Evolutionary conservation across 257 asterid species (phyloP).

Genomic region (Verbascum thapsus): DNA sequence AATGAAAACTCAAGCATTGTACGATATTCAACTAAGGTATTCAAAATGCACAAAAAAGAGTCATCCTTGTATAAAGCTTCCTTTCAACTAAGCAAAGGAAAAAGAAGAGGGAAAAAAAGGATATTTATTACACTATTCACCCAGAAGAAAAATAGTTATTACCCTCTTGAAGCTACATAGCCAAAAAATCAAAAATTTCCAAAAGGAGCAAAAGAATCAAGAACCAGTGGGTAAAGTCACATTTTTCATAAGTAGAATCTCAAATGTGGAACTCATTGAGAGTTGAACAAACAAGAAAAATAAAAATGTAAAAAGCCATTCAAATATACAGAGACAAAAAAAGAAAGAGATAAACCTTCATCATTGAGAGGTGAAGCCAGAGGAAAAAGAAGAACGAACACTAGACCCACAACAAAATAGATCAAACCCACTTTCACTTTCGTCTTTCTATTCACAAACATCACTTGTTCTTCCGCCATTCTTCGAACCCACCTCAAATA

Average conservation of each 20-base stretch:
- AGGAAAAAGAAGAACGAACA: constrained; percentile 36
- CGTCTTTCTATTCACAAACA: constrained; percentile 31
- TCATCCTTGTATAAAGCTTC: neutral
- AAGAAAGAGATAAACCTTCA: constrained; percentile 48
- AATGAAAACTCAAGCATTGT: neutral
- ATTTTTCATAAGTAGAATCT: constrained; percentile 20
- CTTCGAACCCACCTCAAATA: constrained; percentile 4
- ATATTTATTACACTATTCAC: constrained; percentile 7
- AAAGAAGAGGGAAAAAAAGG: neutral
- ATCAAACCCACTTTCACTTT: constrained; percentile 25
- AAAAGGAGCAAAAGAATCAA: constrained; percentile 24
- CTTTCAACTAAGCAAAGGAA: neutral
- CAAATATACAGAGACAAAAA: neutral
- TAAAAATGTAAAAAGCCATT: neutral
- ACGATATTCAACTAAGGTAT: neutral
- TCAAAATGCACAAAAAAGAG: neutral
- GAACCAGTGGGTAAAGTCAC: constrained; percentile 19
- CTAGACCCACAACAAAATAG: constrained; percentile 20
- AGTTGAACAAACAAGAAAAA: neutral
- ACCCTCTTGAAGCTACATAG: constrained; percentile 27
- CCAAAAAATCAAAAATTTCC: constrained; percentile 35
- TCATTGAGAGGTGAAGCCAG: constrained; percentile 48
- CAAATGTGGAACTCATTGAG: neutral
- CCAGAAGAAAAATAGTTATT: constrained; percentile 13
- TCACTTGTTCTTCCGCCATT: constrained; percentile 29